phyloP scores from a whole-genome alignment of 2,329 filamentous ascomycete genomes.

The Exophiala alcalophila region DNA sequence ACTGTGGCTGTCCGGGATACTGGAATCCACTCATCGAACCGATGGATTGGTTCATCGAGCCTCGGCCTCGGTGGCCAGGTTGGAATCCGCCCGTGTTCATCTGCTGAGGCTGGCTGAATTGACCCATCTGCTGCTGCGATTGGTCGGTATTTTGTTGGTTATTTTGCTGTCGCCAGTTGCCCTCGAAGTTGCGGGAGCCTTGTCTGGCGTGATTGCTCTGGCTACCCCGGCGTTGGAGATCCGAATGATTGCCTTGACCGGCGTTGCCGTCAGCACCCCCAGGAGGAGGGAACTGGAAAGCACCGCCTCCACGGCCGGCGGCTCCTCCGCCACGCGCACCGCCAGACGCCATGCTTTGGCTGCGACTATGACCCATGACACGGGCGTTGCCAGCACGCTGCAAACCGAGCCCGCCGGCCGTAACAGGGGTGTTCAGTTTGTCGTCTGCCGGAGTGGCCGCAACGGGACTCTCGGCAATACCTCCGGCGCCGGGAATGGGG shows the following conservation, averaged over 20 bases:
- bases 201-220: constrained; percentile 72
- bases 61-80: constrained; percentile 79
- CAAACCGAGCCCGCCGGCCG: constrained; percentile 61
- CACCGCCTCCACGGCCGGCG: constrained; percentile 60
- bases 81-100: constrained; percentile 74
- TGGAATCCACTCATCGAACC: constrained; percentile 82
- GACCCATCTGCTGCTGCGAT: constrained; percentile 57
- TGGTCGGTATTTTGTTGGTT: constrained; percentile 45
- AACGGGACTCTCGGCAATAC: constrained; percentile 48
- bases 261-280: constrained; percentile 53
- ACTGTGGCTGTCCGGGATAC: constrained; percentile 80
- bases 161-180: constrained; percentile 91
- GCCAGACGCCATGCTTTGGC: constrained; percentile 53
- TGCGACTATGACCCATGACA: constrained; percentile 62
- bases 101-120: constrained; percentile 69
- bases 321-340: constrained; percentile 63
- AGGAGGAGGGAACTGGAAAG: constrained; percentile 65
- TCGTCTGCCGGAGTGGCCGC: constrained; percentile 45
- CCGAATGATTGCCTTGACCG: constrained; percentile 47
- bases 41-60: constrained; percentile 82
- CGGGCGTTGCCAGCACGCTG: constrained; percentile 81
- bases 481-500: constrained; percentile 68
- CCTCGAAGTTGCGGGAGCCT: constrained; percentile 90
- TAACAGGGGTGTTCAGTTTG: constrained; percentile 43
- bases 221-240: constrained; percentile 74